These are phyloP conservation scores for Suillus clintonianus DNA, from an alignment of 768 basidiomycete species.

Conservation along the genomic window DNA sequence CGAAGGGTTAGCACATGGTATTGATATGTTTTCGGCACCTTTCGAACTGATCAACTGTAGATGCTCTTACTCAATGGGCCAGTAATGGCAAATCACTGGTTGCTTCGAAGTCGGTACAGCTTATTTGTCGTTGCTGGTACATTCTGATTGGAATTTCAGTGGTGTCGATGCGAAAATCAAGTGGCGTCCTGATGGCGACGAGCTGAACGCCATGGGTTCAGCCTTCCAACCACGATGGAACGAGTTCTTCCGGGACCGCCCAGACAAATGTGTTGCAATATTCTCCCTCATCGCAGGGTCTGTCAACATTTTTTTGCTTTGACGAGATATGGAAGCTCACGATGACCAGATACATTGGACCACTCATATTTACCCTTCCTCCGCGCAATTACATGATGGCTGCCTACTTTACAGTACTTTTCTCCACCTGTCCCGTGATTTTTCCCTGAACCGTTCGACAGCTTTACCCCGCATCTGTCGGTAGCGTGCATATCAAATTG, in stretches of 20 bases:
- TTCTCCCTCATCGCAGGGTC: constrained; percentile 46
- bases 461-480: constrained; percentile 17
- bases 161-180: constrained; percentile 58
- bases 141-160: constrained; percentile 27
- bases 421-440: too few species aligned
- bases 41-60: constrained; percentile 21
- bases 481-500: constrained; percentile 19
- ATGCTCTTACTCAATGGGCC: constrained; percentile 35
- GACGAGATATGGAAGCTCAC: background rate
- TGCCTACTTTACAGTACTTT: constrained; percentile 33
- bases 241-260: constrained; percentile 45
- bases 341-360: constrained; percentile 25
- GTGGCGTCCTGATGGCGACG: constrained; percentile 50
- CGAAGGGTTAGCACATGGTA: constrained; percentile 39
- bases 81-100: constrained; percentile 49
- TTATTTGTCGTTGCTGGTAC: background rate
- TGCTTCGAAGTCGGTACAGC: constrained; percentile 52
- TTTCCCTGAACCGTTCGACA: background rate
- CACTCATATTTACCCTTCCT: constrained; percentile 10
- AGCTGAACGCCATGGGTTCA: constrained; percentile 50
- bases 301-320: background rate
- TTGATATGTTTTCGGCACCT: constrained; percentile 11
- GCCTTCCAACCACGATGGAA: constrained; percentile 52
- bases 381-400: constrained; percentile 29
- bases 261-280: constrained; percentile 58